These are phyloP conservation scores for Synchytrium microbalum DNA, from an alignment of 371 early-diverging fungal species.

Conservation along the genomic window DNA sequence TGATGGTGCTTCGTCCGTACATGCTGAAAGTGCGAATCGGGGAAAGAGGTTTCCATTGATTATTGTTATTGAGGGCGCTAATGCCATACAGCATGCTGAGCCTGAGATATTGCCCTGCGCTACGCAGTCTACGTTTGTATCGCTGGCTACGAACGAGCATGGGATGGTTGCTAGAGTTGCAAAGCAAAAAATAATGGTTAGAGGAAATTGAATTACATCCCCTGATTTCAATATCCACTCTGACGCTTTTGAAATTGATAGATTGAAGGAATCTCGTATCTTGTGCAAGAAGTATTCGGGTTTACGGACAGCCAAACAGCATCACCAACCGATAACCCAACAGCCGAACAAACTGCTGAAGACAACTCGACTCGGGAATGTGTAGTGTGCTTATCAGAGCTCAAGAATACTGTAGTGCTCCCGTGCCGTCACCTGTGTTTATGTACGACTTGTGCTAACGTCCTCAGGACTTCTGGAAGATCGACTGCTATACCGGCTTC, in stretches of 20 bases:
- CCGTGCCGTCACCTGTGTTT: constrained; percentile 33
- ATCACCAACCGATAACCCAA: neutral
- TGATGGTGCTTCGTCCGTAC: neutral
- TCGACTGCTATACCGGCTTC: constrained; percentile 5
- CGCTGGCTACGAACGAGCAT: neutral
- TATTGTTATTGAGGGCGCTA: neutral
- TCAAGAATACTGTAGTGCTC: constrained; percentile 27
- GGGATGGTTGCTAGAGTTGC: neutral
- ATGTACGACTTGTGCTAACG: constrained; percentile 25
- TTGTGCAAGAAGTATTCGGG: neutral
- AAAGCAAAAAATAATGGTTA: neutral
- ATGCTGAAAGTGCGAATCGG: neutral
- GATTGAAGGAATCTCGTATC: neutral
- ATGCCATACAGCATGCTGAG: neutral
- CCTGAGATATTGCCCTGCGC: neutral
- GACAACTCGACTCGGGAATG: constrained; percentile 17
- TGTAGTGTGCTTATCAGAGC: constrained; percentile 31
- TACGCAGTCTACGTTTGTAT: neutral
- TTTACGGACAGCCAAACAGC: neutral
- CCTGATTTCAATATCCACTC: neutral
- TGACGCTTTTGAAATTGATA: neutral
- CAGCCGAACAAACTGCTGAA: neutral
- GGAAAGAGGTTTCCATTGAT: constrained; percentile 6
- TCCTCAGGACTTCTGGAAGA: constrained; percentile 18
- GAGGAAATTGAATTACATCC: too few relatives aligned